phyloP scores from a whole-genome alignment of 805 yeast genomes.

The Suhomyces canberraensis region DNA sequence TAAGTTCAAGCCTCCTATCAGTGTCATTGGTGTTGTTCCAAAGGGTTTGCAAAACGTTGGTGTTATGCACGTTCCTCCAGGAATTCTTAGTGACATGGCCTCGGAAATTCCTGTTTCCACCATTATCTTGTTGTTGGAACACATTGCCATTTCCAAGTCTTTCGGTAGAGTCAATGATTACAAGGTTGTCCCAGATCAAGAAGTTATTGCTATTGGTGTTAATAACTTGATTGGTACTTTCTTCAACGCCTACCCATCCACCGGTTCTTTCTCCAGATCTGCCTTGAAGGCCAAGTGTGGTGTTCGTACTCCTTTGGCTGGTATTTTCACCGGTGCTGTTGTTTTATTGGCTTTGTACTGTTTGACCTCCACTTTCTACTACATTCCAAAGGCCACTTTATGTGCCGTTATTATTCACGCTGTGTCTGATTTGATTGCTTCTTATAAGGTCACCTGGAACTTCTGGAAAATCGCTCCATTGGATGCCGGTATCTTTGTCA shows the following conservation, averaged over 20 bases:
- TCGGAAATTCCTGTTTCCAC: constrained; percentile 82
- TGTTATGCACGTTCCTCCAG: constrained; percentile 60
- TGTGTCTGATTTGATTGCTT: constrained; percentile 78
- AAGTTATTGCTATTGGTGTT: constrained; percentile 88
- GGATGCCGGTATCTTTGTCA: constrained; percentile 68
- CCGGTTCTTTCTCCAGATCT: constrained; percentile 93
- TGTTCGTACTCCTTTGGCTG: constrained; percentile 91
- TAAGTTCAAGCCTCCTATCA: constrained; percentile 45
- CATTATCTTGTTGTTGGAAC: constrained; percentile 81
- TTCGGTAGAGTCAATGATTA: constrained; percentile 92
- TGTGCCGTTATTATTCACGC: constrained; percentile 91
- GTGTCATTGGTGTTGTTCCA: constrained; percentile 75
- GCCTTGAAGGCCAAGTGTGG: constrained; percentile 95
- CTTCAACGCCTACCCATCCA: constrained; percentile 91
- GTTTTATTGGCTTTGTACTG: constrained; percentile 84
- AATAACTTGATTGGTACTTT: constrained; percentile 88
- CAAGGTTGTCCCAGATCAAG: constrained; percentile 90
- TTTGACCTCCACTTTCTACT: constrained; percentile 78
- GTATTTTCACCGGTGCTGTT: constrained; percentile 84
- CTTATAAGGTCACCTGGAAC: constrained; percentile 61
- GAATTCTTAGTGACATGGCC: constrained; percentile 58
- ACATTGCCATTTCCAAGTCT: constrained; percentile 89
- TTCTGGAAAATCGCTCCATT: constrained; percentile 73
- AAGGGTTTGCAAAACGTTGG: constrained; percentile 79
- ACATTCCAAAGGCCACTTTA: constrained; percentile 85